Percentiles rank a stretch among this genome's conserved stretches.
Conservation (phyloP, 2,329 filamentous ascomycete genomes). For the Harringtonia aguacate region DNA sequence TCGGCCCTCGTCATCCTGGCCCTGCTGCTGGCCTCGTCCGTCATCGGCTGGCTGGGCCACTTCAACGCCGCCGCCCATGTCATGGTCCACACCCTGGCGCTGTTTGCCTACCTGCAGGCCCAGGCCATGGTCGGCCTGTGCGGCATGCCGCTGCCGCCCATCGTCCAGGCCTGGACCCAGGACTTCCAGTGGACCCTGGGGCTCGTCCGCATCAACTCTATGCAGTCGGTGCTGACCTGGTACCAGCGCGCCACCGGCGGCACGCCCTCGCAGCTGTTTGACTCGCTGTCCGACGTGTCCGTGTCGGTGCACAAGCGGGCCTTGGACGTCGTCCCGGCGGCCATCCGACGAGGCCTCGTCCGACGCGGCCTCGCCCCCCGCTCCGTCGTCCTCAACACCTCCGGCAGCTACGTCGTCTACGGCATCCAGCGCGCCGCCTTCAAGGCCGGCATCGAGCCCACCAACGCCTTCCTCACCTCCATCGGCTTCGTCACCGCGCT, state of each 20-base stretch:
- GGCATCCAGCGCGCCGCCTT: slow-evolving; percentile 76
- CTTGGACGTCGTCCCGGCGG: slow-evolving; percentile 17
- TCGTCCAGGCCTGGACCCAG: slow-evolving; percentile 76
- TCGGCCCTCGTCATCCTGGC: slow-evolving; percentile 68
- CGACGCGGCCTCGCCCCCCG: slow-evolving; percentile 44
- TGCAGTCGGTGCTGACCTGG: slow-evolving; percentile 76
- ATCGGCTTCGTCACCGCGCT: slow-evolving; percentile 73
- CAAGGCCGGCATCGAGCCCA: slow-evolving; percentile 62
- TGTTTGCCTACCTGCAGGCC: slow-evolving; percentile 79
- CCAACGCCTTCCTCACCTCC: slow-evolving; percentile 78
- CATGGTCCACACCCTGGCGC: slow-evolving; percentile 68
- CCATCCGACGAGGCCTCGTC: no score
- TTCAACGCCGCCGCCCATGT: slow-evolving; percentile 81
- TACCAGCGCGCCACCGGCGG: slow-evolving; percentile 79
- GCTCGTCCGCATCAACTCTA: slow-evolving; percentile 66
- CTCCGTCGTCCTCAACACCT: slow-evolving; percentile 30
- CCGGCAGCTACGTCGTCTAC: slow-evolving; percentile 44
- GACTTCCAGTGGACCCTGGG: slow-evolving; percentile 91
- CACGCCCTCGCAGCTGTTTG: slow-evolving; percentile 60
- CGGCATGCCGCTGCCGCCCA: slow-evolving; percentile 63
- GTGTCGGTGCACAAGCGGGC: slow-evolving; percentile 56
- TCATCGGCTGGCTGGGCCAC: slow-evolving; percentile 71
- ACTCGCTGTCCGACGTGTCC: slow-evolving; percentile 55
- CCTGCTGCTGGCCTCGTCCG: slow-evolving; percentile 61
- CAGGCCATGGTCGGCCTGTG: slow-evolving; percentile 75